Evolutionary conservation across 108 stramenopile species (phyloP).

Genomic region (Cyclotella sp.): DNA sequence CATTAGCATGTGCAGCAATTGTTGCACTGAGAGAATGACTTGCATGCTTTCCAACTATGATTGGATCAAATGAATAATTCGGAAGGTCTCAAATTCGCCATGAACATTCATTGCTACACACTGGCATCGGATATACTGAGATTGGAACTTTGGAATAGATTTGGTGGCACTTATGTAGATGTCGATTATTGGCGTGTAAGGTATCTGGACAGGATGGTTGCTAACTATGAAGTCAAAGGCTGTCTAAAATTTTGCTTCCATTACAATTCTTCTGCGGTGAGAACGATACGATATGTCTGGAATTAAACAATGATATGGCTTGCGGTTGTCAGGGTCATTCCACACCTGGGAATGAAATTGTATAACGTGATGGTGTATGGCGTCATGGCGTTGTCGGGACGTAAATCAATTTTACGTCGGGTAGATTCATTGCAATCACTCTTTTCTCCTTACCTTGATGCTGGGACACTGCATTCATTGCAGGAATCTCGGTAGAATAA

Average conservation of each 20-base stretch:
- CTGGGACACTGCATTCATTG: constrained; percentile 4
- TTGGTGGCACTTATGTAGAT: constrained; percentile 56
- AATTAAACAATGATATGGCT: constrained; percentile 57
- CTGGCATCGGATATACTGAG: constrained; percentile 53
- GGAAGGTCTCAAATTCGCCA: constrained; percentile 36
- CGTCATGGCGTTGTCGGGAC: background rate
- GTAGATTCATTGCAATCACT: constrained; percentile 13
- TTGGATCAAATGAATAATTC: constrained; percentile 33
- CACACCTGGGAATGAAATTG: no score
- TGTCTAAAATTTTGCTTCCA: background rate
- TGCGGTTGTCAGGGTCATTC: constrained; percentile 42
- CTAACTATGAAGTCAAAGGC: background rate
- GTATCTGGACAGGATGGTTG: constrained; percentile 18
- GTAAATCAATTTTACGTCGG: background rate
- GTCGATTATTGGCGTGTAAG: constrained; percentile 55
- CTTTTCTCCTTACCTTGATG: constrained; percentile 35
- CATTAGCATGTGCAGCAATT: background rate
- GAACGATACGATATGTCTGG: constrained; percentile 50
- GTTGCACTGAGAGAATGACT: background rate
- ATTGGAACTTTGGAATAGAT: constrained; percentile 42
- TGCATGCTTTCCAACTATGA: constrained; percentile 14
- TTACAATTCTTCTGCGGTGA: constrained; percentile 56
- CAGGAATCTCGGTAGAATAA: constrained; percentile 24
- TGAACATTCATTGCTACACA: constrained; percentile 44
- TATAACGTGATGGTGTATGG: no score